A percentile compares a stretch with the other conserved stretches of the same genome.
Conservation (phyloP, 306 rosid species). For the Hippophae tibetana region DNA sequence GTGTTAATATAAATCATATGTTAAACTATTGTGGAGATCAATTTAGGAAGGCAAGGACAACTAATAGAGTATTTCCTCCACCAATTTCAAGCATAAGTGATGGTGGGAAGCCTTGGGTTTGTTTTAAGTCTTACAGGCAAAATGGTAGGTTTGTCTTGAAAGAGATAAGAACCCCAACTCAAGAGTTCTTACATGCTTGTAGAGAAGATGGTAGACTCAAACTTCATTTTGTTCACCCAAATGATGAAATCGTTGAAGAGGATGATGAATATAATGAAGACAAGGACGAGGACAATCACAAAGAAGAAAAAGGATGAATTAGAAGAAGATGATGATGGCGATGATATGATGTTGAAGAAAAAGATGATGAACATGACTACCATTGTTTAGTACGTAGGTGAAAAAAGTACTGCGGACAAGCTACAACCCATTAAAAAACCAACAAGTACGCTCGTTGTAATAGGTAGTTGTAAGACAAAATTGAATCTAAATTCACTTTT, state of each 20-base stretch:
- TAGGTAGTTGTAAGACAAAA: too few species aligned
- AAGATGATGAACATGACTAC: too few species aligned
- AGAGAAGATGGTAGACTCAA: conserved; percentile 77
- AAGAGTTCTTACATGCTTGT: conserved; percentile 62
- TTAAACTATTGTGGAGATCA: background rate
- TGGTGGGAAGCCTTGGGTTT: conserved; percentile 64
- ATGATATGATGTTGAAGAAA: background rate
- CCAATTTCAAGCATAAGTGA: conserved; percentile 71
- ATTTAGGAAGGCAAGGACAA: background rate
- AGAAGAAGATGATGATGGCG: background rate
- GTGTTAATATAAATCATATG: background rate
- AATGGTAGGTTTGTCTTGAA: conserved; percentile 72
- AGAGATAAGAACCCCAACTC: conserved; percentile 48
- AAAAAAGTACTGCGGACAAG: too few species aligned
- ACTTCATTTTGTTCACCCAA: conserved; percentile 50
- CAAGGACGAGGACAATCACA: background rate
- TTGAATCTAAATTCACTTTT: too few species aligned
- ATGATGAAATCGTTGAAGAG: conserved; percentile 10
- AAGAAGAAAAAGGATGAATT: too few species aligned
- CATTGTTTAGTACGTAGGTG: too few species aligned
- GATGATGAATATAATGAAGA: conserved; percentile 19
- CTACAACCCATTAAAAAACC: too few species aligned
- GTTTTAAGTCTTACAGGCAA: conserved; percentile 49
- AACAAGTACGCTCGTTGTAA: too few species aligned
- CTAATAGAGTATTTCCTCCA: conserved; percentile 45